These are phyloP conservation scores for Sclerotinia trifoliorum DNA, from an alignment of 2,329 filamentous ascomycete species.

Conservation along the genomic window DNA sequence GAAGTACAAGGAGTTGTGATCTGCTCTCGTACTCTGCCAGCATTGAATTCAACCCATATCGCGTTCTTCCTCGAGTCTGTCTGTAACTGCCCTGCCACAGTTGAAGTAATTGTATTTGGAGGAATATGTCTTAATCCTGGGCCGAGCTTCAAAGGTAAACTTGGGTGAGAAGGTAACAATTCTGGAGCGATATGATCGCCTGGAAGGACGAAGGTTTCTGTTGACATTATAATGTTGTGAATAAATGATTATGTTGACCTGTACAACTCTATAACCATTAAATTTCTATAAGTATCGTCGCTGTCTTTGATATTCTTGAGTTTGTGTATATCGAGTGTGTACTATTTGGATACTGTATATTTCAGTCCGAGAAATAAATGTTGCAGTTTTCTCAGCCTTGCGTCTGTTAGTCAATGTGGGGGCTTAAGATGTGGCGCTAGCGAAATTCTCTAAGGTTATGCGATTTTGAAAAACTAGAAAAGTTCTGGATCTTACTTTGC, in stretches of 20 bases:
- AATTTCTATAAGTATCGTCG: conserved; percentile 1
- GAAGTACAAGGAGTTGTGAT: background rate
- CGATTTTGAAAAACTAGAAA: conserved; percentile 28
- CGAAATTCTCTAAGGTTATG: conserved; percentile 32
- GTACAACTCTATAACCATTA: background rate
- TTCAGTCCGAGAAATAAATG: background rate
- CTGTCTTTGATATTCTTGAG: background rate
- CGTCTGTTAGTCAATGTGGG: conserved; percentile 18
- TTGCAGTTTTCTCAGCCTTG: conserved; percentile 37
- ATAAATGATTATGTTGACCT: background rate
- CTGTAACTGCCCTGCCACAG: conserved; percentile 65
- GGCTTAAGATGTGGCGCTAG: conserved; percentile 31
- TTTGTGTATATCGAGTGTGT: background rate
- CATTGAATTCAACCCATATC: conserved; percentile 71
- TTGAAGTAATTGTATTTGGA: conserved; percentile 68
- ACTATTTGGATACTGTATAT: background rate
- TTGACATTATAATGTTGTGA: conserved; percentile 30
- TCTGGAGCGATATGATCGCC: conserved; percentile 71
- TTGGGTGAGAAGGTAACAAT: conserved; percentile 65
- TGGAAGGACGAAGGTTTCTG: conserved; percentile 69
- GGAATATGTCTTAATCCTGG: conserved; percentile 81
- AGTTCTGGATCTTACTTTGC: conserved; percentile 24
- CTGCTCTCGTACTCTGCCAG: conserved; percentile 58
- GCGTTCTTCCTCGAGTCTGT: conserved; percentile 72
- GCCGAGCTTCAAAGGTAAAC: conserved; percentile 73